Evolutionary conservation across 2,329 filamentous ascomycete genomes (phyloP).

Genomic region (Lasiodiplodia gonubiensis): DNA sequence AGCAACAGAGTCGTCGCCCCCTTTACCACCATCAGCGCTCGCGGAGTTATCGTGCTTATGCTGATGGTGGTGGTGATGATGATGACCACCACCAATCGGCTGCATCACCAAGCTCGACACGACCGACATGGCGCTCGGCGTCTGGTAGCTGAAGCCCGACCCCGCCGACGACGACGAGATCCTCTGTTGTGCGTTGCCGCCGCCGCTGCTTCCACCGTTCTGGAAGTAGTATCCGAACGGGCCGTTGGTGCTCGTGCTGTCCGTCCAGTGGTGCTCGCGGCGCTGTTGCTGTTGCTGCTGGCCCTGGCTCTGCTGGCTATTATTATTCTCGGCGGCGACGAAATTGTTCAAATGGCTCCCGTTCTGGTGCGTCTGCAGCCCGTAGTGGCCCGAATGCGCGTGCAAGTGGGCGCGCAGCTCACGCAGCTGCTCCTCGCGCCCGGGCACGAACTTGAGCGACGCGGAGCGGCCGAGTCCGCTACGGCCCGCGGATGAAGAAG

Average conservation of each 20-base stretch:
- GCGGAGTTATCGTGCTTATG: neutral
- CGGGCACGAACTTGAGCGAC: constrained; percentile 10
- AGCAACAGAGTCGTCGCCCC: neutral
- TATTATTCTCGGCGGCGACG: neutral
- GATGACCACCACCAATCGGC: neutral
- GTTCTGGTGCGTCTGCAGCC: constrained; percentile 4
- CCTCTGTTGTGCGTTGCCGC: neutral
- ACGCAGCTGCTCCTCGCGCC: constrained; percentile 15
- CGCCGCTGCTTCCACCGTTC: neutral
- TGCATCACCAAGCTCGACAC: neutral
- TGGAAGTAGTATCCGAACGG: neutral
- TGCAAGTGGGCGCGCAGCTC: constrained; percentile 15
- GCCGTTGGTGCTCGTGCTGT: neutral
- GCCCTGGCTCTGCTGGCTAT: neutral
- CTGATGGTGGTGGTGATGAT: neutral
- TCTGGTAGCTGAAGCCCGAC: constrained; percentile 14
- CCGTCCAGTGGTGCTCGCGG: neutral
- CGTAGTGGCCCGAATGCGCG: neutral
- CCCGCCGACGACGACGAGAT: neutral
- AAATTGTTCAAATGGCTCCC: neutral
- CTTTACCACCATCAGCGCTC: neutral
- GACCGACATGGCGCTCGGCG: constrained; percentile 25
- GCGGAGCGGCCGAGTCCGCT: neutral
- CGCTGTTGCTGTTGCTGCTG: neutral
- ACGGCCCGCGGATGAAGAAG: neutral